These are phyloP conservation scores for Poteriospumella lacustris DNA, from an alignment of 108 stramenopile genomes.

Conservation along the genomic window DNA sequence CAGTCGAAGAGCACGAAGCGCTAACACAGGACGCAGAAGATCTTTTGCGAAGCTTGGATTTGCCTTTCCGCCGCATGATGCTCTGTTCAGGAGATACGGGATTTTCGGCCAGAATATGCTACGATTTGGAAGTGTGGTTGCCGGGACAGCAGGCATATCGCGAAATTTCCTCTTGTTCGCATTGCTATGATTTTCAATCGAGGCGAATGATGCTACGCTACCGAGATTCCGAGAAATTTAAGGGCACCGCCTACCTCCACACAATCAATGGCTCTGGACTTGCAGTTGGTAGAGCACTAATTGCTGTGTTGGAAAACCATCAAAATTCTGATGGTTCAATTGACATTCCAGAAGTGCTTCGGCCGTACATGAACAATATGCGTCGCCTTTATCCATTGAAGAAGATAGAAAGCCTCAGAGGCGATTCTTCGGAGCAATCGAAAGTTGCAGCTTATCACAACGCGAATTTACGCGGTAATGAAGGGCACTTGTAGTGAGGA, in stretches of 20 bases:
- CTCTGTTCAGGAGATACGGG: constrained; percentile 92
- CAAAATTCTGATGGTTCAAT: constrained; percentile 84
- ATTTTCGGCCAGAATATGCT: constrained; percentile 82
- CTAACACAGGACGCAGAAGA: constrained; percentile 40
- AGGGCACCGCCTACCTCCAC: constrained; percentile 63
- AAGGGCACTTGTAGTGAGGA: no score
- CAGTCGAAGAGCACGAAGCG: constrained; percentile 73
- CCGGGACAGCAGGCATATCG: constrained; percentile 80
- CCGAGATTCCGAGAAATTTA: constrained; percentile 52
- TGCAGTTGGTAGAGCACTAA: constrained; percentile 89
- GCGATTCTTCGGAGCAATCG: no score
- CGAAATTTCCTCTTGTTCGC: constrained; percentile 87
- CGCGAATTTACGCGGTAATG: no score
- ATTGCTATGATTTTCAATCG: constrained; percentile 95
- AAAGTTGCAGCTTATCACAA: no score
- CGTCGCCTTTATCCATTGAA: no score
- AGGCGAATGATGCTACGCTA: constrained; percentile 86
- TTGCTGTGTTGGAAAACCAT: constrained; percentile 94
- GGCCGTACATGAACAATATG: constrained; percentile 64
- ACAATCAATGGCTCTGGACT: constrained; percentile 96
- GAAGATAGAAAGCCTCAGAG: no score
- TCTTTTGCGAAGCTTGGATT: constrained; percentile 52
- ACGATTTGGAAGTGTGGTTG: constrained; percentile 97
- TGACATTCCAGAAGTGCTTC: constrained; percentile 70
- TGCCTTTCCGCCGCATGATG: constrained; percentile 86